Evolutionary conservation across 2,329 filamentous ascomycete genomes (phyloP).

Genomic region (Tolypocladium capitatum): DNA sequence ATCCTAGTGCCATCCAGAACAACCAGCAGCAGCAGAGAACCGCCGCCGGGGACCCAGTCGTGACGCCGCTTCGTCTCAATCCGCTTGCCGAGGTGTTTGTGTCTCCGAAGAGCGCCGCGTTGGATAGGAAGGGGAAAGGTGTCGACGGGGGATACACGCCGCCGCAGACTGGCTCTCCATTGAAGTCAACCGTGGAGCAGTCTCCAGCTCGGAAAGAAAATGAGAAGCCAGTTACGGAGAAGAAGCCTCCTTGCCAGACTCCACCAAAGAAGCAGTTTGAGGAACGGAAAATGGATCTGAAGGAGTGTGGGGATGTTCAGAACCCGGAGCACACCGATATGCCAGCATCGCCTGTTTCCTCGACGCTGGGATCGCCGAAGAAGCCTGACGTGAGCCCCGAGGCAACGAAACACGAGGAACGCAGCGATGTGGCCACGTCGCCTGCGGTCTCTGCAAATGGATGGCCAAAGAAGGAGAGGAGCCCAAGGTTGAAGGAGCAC

Average conservation of each 20-base stretch:
- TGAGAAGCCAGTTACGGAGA: background rate
- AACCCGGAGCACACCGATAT: background rate
- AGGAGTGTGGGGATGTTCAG: background rate
- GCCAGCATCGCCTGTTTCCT: background rate
- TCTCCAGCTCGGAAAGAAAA: background rate
- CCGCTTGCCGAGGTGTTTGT: constrained; percentile 1
- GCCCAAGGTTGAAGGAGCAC: no score
- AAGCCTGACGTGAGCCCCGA: background rate
- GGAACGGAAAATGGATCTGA: background rate
- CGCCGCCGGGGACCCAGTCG: background rate
- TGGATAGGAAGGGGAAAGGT: background rate
- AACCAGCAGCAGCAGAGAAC: background rate
- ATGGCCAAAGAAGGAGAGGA: no score
- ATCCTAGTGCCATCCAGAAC: background rate
- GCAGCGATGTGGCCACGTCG: no score
- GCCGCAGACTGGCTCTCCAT: background rate
- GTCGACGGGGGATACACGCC: background rate
- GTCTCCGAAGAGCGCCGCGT: background rate
- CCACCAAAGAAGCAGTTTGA: background rate
- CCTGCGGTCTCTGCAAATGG: background rate
- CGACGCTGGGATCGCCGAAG: background rate
- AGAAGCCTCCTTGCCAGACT: background rate
- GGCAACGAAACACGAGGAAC: no score
- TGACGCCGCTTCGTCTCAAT: background rate
- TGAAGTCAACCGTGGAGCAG: background rate